Percentiles rank a stretch among this genome's conserved stretches.
Evolutionary conservation across 176 grass and related monocot genomes (phyloP).

Genomic region (Phragmites australis): DNA sequence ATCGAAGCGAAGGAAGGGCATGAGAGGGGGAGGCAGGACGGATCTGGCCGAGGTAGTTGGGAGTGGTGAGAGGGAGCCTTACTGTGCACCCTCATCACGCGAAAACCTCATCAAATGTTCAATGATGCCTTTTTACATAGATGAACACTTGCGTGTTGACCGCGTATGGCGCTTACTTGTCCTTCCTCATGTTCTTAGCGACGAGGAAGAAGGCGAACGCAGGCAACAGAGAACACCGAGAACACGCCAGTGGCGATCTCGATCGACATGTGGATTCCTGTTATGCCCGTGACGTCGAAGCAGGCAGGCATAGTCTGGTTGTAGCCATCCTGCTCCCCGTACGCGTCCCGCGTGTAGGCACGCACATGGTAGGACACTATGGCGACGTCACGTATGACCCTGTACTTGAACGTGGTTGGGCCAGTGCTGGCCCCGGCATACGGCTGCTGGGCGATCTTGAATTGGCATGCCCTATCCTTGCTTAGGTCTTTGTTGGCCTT

Average conservation of each 20-base stretch:
- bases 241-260: conserved; percentile 51
- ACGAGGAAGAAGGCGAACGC: conserved; percentile 54
- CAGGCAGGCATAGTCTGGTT: conserved; percentile 49
- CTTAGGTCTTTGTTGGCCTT: conserved; percentile 54
- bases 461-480: conserved; percentile 89
- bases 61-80: no score
- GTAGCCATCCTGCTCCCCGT: conserved; percentile 43
- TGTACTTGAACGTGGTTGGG: conserved; percentile 25
- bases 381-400: conserved; percentile 44
- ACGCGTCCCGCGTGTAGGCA: conserved; percentile 57
- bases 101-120: no score
- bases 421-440: conserved; percentile 26
- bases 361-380: conserved; percentile 63
- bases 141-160: not conserved
- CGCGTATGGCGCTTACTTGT: not conserved
- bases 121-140: no score
- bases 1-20: no score
- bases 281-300: conserved; percentile 55
- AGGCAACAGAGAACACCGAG: conserved; percentile 55
- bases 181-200: conserved; percentile 50
- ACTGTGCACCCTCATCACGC: no score
- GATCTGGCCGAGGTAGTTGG: no score
- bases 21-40: no score
- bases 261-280: conserved; percentile 41
- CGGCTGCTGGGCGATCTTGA: conserved; percentile 38